phyloP scores from a whole-genome alignment of 2,329 filamentous ascomycete genomes.

The Epichloe glyceriae region DNA sequence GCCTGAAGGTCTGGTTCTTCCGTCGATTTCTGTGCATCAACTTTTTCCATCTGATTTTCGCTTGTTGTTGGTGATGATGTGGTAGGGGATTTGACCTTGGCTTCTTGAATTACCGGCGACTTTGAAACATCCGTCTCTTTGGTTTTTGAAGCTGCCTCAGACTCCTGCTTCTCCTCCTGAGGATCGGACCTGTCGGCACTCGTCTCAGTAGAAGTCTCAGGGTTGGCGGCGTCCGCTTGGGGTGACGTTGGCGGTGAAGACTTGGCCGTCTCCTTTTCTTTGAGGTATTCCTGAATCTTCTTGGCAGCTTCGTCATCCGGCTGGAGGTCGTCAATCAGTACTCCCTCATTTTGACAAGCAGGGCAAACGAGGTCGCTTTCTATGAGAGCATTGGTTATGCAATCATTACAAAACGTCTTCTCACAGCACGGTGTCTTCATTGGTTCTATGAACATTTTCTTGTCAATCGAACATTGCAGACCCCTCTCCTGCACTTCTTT shows the following conservation, averaged over 20 bases:
- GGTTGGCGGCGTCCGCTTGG: slow-evolving; percentile 29
- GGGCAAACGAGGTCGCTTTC: slow-evolving; percentile 97
- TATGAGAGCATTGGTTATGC: slow-evolving; percentile 97
- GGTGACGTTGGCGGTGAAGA: slow-evolving; percentile 22
- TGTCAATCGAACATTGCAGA: slow-evolving; percentile 90
- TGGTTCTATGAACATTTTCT: slow-evolving; percentile 95
- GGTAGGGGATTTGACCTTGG: slow-evolving; percentile 16
- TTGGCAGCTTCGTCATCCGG: slow-evolving; percentile 65
- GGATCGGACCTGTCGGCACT: slow-evolving; percentile 22
- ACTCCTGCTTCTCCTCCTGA: slow-evolving; percentile 14
- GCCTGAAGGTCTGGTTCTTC: slow-evolving; percentile 19
- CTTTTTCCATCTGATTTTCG: slow-evolving; percentile 17
- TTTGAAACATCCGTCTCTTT: slow-evolving; percentile 19
- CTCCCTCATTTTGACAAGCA: slow-evolving; percentile 77
- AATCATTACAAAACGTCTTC: slow-evolving; percentile 98
- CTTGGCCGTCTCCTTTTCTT: slow-evolving; percentile 41
- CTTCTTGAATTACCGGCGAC: slow-evolving; percentile 15
- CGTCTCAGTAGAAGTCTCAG: slow-evolving; percentile 21
- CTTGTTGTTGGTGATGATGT: slow-evolving; percentile 17
- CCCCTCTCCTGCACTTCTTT: slow-evolving; percentile 82
- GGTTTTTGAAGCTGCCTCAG: background rate
- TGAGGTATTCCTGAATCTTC: slow-evolving; percentile 65
- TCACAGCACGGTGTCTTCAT: slow-evolving; percentile 98
- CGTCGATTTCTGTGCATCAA: slow-evolving; percentile 22
- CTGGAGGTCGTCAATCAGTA: slow-evolving; percentile 83